Base-by-base conservation (phyloP, 768 basidiomycete genomes). In the Strobilomyces echinocephalus region DNA sequence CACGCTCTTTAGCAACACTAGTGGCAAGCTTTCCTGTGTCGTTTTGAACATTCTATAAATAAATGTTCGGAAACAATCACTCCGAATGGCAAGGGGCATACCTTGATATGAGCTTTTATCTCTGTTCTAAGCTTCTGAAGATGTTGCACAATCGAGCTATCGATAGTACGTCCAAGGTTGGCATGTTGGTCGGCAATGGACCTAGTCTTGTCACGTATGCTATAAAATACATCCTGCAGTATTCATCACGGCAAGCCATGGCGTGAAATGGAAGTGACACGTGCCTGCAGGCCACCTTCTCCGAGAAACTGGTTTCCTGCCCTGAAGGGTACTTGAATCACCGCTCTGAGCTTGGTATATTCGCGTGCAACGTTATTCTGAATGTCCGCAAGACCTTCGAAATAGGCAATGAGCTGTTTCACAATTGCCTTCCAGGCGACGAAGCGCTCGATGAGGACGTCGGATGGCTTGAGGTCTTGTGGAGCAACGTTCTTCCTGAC, bases 41-140 rank as follows among this genome's bases (percentile, higher is more conserved):
- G 58, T 94, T 95, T 79, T 95, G 93, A 10, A 97, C 85, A 57
- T 92, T 92, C 87, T 90, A 49, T 28, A 3, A 8, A 49, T 28
- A 3, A 8, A 28, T 20, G 12, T n/a, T 52, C 15, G 46, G 44
- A 39, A 26, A 20, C 14, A 36, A 28, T 10, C 18, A 42, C 20
- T 5, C 10, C 8, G 30, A 12, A 31, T 12, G 20, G 12, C 11
- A 24, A 18, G 12, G 2, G 33, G 18, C 63, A 20, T 40, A 89
- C 91, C 82, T 91, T 94, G 69, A 99, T 88, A 70, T 99, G 97
- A 2, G 95, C 95, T 73, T 97, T 98, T 70, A 99, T 93, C 71
- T 99, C 97, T 2, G 83, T 76, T 30, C 87, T 76, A n/a, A 98
- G 80, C 71, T 98, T 98, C 72, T 97, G 88, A 9, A 99, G 80